Evolutionary conservation across 768 basidiomycete species (phyloP).

Genomic region (Termitomyces sp.): DNA sequence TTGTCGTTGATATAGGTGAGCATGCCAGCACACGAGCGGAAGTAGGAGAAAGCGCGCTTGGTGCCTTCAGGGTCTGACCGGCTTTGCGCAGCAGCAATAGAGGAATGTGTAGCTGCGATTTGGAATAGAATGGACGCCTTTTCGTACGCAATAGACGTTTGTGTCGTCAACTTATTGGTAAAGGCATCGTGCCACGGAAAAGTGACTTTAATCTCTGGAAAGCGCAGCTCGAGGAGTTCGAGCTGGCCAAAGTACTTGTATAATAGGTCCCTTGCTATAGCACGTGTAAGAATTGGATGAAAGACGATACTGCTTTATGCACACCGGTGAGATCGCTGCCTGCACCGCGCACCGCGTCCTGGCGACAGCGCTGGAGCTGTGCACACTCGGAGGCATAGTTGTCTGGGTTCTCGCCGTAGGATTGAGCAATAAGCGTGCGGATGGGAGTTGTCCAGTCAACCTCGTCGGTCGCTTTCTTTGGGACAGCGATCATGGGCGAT

Average conservation of each 20-base stretch:
- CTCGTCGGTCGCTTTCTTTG: constrained; percentile 92
- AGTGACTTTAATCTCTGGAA: constrained; percentile 92
- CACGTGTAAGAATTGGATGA: neutral
- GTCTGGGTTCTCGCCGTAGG: constrained; percentile 91
- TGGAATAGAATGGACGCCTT: constrained; percentile 98
- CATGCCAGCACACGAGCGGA: constrained; percentile 89
- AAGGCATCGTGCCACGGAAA: constrained; percentile 98
- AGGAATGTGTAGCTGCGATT: constrained; percentile 89
- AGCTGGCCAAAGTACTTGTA: constrained; percentile 99
- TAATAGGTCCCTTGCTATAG: constrained; percentile 77
- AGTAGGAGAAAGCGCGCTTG: constrained; percentile 91
- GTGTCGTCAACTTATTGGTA: constrained; percentile 87
- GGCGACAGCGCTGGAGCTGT: constrained; percentile 82
- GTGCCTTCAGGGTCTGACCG: constrained; percentile 86
- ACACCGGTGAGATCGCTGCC: constrained; percentile 93
- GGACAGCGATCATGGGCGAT: constrained; percentile 87
- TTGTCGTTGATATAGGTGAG: constrained; percentile 99
- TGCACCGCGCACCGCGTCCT: constrained; percentile 94
- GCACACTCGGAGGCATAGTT: constrained; percentile 82
- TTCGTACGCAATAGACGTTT: constrained; percentile 96
- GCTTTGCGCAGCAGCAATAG: constrained; percentile 82
- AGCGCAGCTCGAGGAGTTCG: constrained; percentile 93
- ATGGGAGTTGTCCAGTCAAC: constrained; percentile 95
- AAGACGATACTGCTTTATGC: neutral
- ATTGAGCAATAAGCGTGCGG: constrained; percentile 78